Percentiles rank a stretch among this genome's conserved stretches.
These are phyloP conservation scores for Citrus cavaleriei DNA, from an alignment of 345 rosid species.

Conservation along the genomic window DNA sequence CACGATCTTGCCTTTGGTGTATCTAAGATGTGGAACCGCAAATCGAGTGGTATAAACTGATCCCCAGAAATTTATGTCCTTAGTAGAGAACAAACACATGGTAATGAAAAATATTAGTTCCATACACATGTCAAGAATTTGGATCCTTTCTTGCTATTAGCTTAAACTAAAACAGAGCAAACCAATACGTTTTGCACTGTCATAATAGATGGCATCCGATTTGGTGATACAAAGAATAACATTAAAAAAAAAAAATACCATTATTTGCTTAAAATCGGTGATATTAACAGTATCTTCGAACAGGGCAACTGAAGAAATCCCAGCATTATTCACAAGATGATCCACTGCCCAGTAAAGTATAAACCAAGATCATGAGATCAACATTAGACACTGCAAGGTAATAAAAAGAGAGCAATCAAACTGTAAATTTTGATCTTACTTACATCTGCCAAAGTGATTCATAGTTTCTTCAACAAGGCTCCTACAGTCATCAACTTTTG, in stretches of 20 bases:
- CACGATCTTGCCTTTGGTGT: constrained; percentile 51
- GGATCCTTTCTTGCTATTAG: background rate
- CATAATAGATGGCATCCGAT: background rate
- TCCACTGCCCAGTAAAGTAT: constrained; percentile 33
- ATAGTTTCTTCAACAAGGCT: constrained; percentile 44
- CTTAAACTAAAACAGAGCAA: background rate
- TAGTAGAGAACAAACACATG: background rate
- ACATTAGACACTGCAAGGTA: background rate
- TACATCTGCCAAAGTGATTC: constrained; percentile 44
- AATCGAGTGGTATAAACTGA: constrained; percentile 44
- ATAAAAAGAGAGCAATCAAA: background rate
- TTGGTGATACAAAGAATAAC: no score
- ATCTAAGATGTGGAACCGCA: constrained; percentile 56
- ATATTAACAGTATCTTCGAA: constrained; percentile 41
- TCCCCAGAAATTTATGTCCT: constrained; percentile 77
- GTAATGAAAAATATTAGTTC: background rate
- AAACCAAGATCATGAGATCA: background rate
- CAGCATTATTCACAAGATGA: constrained; percentile 49
- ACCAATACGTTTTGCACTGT: background rate
- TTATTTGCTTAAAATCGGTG: constrained; percentile 19
- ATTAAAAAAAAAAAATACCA: constrained; percentile 23
- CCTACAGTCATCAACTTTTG: constrained; percentile 48
- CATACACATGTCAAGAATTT: background rate
- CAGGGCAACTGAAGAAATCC: constrained; percentile 29
- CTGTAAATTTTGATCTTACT: constrained; percentile 22